phyloP scores from a whole-genome alignment of 2,329 filamentous ascomycete genomes.

The Arthrobotrys sphaeroides region DNA sequence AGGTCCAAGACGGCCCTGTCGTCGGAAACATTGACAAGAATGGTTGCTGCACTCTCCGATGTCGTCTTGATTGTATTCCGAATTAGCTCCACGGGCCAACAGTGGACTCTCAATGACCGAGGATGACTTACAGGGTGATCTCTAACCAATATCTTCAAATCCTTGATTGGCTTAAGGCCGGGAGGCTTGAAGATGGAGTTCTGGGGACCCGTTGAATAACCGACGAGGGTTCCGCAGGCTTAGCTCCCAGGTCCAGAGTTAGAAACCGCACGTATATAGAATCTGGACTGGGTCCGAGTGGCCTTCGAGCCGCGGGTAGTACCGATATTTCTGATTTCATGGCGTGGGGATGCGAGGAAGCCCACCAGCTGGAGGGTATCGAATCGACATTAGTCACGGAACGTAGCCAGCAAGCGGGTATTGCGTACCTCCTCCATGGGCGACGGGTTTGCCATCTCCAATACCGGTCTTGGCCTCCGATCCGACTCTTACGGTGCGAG shows the following conservation, averaged over 20 bases:
- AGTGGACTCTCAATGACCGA: neutral
- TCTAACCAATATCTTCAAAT: slow-evolving; percentile 84
- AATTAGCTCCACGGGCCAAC: neutral
- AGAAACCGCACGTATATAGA: neutral
- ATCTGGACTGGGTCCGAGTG: no score
- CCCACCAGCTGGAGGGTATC: slow-evolving; percentile 75
- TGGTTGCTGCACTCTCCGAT: slow-evolving; percentile 79
- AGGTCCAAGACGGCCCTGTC: slow-evolving; percentile 78
- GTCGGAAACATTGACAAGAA: slow-evolving; percentile 84
- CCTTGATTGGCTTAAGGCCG: slow-evolving; percentile 79
- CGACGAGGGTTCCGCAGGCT: slow-evolving; percentile 76
- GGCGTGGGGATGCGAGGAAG: slow-evolving; percentile 91
- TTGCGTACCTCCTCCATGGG: slow-evolving; percentile 44
- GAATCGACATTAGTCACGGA: no score
- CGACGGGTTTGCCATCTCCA: slow-evolving; percentile 33
- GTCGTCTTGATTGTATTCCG: slow-evolving; percentile 16
- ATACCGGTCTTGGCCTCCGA: no score
- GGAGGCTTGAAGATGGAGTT: slow-evolving; percentile 84
- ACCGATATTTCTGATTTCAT: slow-evolving; percentile 85
- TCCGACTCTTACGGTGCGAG: no score
- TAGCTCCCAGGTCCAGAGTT: slow-evolving; percentile 55
- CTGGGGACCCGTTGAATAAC: slow-evolving; percentile 77
- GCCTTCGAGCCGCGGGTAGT: slow-evolving; percentile 56
- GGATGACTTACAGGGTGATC: slow-evolving; percentile 76
- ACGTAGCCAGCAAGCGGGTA: neutral